Conservation (phyloP, 441 rosid species). For the Francoa sonchifolia region DNA sequence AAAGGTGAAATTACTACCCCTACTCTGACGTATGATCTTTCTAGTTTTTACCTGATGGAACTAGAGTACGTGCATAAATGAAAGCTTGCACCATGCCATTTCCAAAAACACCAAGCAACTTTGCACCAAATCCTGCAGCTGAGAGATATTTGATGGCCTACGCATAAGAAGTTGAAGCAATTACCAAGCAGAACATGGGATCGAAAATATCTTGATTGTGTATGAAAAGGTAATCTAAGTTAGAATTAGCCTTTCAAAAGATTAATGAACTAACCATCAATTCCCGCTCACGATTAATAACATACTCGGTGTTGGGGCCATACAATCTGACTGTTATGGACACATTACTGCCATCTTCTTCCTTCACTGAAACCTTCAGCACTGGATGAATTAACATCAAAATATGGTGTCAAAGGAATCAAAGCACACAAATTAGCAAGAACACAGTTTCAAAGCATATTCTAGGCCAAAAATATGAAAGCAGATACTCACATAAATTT, state of each 20-base stretch:
- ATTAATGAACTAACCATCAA: slow-evolving; percentile 33
- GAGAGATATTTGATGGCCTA: slow-evolving; percentile 93
- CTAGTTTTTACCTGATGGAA: slow-evolving; percentile 38
- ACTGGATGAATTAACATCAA: slow-evolving; percentile 30
- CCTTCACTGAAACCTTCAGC: slow-evolving; percentile 74
- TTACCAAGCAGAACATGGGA: slow-evolving; percentile 8
- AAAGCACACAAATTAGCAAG: not conserved
- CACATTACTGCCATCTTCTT: slow-evolving; percentile 34
- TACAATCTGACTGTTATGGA: slow-evolving; percentile 68
- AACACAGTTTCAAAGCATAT: not conserved
- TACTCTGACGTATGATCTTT: not conserved
- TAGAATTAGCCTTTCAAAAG: not conserved
- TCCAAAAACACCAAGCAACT: slow-evolving; percentile 78
- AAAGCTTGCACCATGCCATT: slow-evolving; percentile 97
- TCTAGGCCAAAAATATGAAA: slow-evolving; percentile 1
- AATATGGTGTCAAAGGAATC: not conserved
- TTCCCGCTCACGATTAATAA: slow-evolving; percentile 74
- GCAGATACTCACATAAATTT: slow-evolving; percentile 51
- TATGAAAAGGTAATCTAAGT: not conserved
- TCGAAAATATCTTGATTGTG: not conserved
- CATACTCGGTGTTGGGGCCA: slow-evolving; percentile 92
- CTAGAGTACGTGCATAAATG: slow-evolving; percentile 72
- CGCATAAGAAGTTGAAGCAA: slow-evolving; percentile 14
- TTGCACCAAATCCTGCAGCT: slow-evolving; percentile 94
- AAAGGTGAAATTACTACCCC: not conserved